Conservation (phyloP, 805 yeast species). For the Phaffomyces antillensis region DNA sequence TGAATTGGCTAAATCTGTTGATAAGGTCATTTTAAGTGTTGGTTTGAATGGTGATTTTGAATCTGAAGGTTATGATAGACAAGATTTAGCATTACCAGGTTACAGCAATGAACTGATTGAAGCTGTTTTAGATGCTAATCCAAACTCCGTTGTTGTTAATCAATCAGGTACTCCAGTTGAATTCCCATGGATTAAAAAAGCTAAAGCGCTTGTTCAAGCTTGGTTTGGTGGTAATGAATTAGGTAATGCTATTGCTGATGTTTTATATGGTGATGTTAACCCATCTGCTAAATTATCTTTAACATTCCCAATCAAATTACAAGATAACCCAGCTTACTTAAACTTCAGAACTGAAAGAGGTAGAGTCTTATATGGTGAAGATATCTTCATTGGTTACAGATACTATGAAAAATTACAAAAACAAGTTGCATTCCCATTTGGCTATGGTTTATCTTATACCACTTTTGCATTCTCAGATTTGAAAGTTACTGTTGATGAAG, state of each 20-base stretch:
- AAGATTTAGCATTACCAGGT: conserved; percentile 44
- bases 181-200: conserved; percentile 43
- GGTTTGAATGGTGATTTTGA: conserved; percentile 54
- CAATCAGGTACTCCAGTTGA: conserved; percentile 59
- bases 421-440: conserved; percentile 52
- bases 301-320: conserved; percentile 43
- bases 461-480: conserved; percentile 35
- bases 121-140: conserved; percentile 39
- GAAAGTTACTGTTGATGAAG: conserved; percentile 24
- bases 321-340: conserved; percentile 52
- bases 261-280: conserved; percentile 44
- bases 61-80: conserved; percentile 52
- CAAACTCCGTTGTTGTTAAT: conserved; percentile 45
- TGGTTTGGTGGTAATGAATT: conserved; percentile 54
- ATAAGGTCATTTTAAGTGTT: conserved; percentile 43
- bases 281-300: conserved; percentile 56
- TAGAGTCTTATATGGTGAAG: conserved; percentile 55
- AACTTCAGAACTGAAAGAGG: conserved; percentile 47
- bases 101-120: conserved; percentile 37
- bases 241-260: conserved; percentile 56
- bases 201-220: conserved; percentile 41
- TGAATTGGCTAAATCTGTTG: conserved; percentile 40
- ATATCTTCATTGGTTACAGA: conserved; percentile 56
- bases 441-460: conserved; percentile 57
- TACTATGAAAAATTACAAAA: conserved; percentile 46